Evolutionary conservation across 2,329 filamentous ascomycete genomes (phyloP), one percentile per base, ranked within the genome.

Genomic region (Colletotrichum cereale): DNA sequence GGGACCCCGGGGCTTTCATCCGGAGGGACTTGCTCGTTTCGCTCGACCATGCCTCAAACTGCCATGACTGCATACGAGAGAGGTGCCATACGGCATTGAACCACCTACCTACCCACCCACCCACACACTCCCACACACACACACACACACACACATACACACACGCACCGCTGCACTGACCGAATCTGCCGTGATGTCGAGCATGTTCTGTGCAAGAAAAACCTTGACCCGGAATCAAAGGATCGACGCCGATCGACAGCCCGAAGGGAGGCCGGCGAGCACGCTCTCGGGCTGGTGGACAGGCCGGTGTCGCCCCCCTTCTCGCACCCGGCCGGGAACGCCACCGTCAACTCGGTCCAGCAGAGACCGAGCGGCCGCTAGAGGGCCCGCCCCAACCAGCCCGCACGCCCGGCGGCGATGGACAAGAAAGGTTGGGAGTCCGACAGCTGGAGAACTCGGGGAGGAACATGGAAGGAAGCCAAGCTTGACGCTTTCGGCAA

Each of bases 181-280:
- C 5, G 10, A n/a, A 47, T n/a, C 21, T 47, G 4, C 44, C 44
- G 44, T 24, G 21, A 10, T 50, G 60, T 60, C 61, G 69, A 70
- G 31, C 26, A 2, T 44, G 6, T 38, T 53, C 24, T 12, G 1
- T 21, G 14, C 34, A n/a, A 44, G 56, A 34, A 31, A 42, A 57
- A 38, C 42, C 14, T 48, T 61, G 52, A 53, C 53, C 21, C 24
- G 18, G 36, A 34, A 26, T 5, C 7, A 14, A 7, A 29, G 31
- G 66, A 72, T 72, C 70, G 62, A 42, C 70, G 38, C 66, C 62
- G 66, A 71, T 71, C 70, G 56, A 72, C 70, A 57, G 21, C 36
- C 65, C 44, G 65, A 60, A 44, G 29, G 34, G 40, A 31, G 57
- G 65, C 69, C 68, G 68, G 65, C 63, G 68, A 68, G 40, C 24